Conservation (phyloP, 2,329 filamentous ascomycete species). For the Whalleya microplaca region DNA sequence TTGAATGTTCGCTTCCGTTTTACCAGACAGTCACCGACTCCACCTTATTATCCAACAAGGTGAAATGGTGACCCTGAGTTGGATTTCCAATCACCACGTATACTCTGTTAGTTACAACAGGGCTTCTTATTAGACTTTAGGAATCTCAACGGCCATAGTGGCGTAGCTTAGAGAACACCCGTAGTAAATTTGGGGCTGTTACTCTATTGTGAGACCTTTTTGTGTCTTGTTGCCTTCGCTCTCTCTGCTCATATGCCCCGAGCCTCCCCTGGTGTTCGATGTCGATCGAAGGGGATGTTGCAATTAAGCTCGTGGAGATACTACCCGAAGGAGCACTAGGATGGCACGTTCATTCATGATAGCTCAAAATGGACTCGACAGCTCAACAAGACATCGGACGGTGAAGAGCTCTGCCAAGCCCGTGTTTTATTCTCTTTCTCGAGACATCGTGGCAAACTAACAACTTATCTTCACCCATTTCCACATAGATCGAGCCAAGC, state of each 20-base stretch:
- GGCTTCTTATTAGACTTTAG: no score
- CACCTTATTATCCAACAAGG: slow-evolving; percentile 3
- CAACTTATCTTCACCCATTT: background rate
- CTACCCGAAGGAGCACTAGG: background rate
- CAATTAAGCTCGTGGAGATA: background rate
- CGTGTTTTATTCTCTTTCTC: background rate
- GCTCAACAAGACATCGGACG: no score
- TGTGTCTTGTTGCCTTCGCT: background rate
- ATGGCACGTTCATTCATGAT: background rate
- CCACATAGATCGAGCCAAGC: background rate
- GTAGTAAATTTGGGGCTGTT: no score
- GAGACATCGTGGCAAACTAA: background rate
- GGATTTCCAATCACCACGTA: no score
- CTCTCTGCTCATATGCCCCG: background rate
- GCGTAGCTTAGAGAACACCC: no score
- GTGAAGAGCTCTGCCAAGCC: background rate
- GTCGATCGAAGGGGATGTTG: background rate
- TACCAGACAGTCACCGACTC: slow-evolving; percentile 14
- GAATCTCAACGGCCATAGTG: no score
- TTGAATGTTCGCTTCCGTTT: slow-evolving; percentile 12
- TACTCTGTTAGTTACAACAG: no score
- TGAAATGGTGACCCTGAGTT: slow-evolving; percentile 7
- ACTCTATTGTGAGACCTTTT: background rate
- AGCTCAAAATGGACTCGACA: background rate
- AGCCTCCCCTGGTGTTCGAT: background rate